Base-by-base conservation (phyloP, 2,329 filamentous ascomycete species). In the Arthrobotrys megalospora region DNA sequence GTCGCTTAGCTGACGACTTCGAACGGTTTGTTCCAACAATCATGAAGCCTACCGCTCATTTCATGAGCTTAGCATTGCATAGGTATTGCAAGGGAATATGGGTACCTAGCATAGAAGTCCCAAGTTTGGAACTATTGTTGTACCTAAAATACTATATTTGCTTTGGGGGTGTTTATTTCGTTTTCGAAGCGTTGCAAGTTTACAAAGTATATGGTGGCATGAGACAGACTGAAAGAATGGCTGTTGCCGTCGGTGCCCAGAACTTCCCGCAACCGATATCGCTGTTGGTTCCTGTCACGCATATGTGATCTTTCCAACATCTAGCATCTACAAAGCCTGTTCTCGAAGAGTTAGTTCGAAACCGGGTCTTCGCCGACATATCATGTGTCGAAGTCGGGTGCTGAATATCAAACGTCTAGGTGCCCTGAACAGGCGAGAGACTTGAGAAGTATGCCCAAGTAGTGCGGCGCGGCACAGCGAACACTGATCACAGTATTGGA, bases 1-100 rank as follows among this genome's bases (percentile, higher is more conserved):
- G 70, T 75, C 70, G 62, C 50, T 62, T 67, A 38, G 70, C 58
- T 32, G 36, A 65, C 52, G 32, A 34, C 36, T 60, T 58, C 34
- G 62, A 75, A 75, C 70, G 41, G 41, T 62, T 66, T 75, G 53
- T 73, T 73, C 64, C 38, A 48, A 48, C 60, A 73, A 34, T 50
- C 32, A 50, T 47, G 24, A 64, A 11, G 47, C 62, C 38, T 43
- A 60, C 38, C 43, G 34, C n/a, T 43, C 55, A 28, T 43, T 60
- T 60, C 55, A 7, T 43, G 55, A 19, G 36, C 36, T 43, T 10
- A 60, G 36, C 36, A 24, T 60, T 43, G 36, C 36, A 43, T 45
- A n/a, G n/a, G n/a, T n/a, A 45, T 45, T 12, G 41, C n/a, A 45
- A n/a, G n/a, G n/a, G 16, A 41, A 60, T 24, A 43, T 43, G 55